phyloP scores from a whole-genome alignment of 208 protist genomes.

The Herpetomonas muscarum region DNA sequence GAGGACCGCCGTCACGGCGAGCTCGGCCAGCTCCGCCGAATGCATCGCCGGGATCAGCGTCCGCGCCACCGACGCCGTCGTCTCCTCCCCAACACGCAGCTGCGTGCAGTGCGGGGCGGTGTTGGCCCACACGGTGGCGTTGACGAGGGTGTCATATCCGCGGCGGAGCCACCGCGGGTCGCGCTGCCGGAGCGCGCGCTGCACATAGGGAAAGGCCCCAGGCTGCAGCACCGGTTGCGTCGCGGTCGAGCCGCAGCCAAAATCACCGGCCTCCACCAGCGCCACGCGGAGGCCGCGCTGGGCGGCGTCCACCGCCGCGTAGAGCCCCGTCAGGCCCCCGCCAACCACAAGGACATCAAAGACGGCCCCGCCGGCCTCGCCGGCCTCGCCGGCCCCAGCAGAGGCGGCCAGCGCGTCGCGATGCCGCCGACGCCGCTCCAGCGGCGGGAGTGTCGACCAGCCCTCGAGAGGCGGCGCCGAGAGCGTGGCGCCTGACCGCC shows the following conservation, averaged over 20 bases:
- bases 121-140: conserved; percentile 53
- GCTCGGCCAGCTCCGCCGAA: conserved; percentile 54
- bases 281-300: conserved; percentile 71
- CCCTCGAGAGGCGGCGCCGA: no score
- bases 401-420: neutral
- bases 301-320: conserved; percentile 79
- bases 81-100: neutral
- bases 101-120: conserved; percentile 28
- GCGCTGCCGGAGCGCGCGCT: conserved; percentile 74
- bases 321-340: conserved; percentile 63
- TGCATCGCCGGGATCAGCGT: conserved; percentile 65
- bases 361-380: conserved; percentile 12
- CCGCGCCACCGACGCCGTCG: neutral
- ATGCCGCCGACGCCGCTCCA: no score
- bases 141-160: conserved; percentile 35
- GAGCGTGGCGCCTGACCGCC: conserved; percentile 21
- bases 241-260: conserved; percentile 32
- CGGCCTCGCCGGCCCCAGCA: conserved; percentile 1
- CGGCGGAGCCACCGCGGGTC: conserved; percentile 47
- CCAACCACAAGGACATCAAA: conserved; percentile 81
- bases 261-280: conserved; percentile 66
- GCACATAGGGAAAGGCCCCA: conserved; percentile 63
- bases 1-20: conserved; percentile 30
- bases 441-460: no score
- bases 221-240: conserved; percentile 29